These are phyloP conservation scores for Penicillium bialowiezense DNA, from an alignment of 495 filamentous ascomycete species.

Conservation along the genomic window DNA sequence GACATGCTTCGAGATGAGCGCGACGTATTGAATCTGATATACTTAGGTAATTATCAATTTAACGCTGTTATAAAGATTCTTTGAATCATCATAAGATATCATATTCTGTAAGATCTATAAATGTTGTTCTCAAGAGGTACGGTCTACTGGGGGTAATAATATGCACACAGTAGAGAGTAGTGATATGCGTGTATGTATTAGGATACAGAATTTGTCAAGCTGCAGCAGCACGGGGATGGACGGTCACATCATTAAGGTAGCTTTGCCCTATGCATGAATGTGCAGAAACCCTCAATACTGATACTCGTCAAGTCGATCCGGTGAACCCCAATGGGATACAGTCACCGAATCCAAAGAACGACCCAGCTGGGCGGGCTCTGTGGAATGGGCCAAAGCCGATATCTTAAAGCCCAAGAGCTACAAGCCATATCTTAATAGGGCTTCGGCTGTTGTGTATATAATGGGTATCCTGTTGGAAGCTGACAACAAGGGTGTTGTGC, in stretches of 20 bases:
- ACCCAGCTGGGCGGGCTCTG: constrained; percentile 76
- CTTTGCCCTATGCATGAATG: neutral
- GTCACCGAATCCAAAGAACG: constrained; percentile 68
- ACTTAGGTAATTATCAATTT: too few species aligned
- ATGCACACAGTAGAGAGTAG: too few species aligned
- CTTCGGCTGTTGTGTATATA: constrained; percentile 83
- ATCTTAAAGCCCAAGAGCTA: constrained; percentile 80
- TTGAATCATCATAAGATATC: too few species aligned
- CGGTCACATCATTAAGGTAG: constrained; percentile 85
- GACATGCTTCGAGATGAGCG: too few species aligned
- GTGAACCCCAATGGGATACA: constrained; percentile 77
- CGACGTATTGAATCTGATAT: too few species aligned
- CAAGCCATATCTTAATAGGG: constrained; percentile 62
- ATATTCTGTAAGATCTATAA: too few species aligned
- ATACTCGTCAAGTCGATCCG: constrained; percentile 66
- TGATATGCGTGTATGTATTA: too few species aligned
- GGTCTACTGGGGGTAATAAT: too few species aligned
- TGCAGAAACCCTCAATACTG: neutral
- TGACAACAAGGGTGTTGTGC: constrained; percentile 92
- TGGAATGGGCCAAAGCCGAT: constrained; percentile 85
- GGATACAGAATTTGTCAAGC: constrained; percentile 90
- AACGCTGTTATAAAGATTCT: too few species aligned
- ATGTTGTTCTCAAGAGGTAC: too few species aligned
- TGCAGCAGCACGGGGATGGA: constrained; percentile 77
- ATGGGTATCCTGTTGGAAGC: constrained; percentile 97